Evolutionary conservation across 352 stramenopile species (phyloP).

Genomic region (Aphanomyces astaci): DNA sequence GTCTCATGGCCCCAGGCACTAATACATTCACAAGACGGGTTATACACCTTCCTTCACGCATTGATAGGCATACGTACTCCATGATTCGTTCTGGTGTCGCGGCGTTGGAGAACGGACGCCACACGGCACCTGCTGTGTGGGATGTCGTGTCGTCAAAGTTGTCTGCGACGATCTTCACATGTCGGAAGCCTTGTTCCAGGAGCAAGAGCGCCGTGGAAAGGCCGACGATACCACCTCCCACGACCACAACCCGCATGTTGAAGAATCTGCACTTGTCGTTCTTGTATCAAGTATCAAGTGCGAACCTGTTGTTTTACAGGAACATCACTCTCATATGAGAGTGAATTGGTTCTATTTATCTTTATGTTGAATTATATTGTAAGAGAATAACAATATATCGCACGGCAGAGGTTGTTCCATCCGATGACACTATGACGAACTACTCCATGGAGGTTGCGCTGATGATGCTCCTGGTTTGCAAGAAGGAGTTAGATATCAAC

Average conservation of each 20-base stretch:
- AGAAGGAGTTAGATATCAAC: too few species aligned
- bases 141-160: conserved; percentile 54
- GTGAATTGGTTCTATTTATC: too few species aligned
- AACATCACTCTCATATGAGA: neutral
- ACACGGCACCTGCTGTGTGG: conserved; percentile 59
- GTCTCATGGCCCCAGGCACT: conserved; percentile 61
- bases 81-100: conserved; percentile 32
- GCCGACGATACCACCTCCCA: conserved; percentile 57
- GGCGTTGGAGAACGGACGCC: conserved; percentile 58
- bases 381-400: too few species aligned
- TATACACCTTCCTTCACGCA: neutral
- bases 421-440: too few species aligned
- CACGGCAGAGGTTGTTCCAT: too few species aligned
- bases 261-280: neutral
- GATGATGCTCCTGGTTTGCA: too few species aligned
- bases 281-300: neutral
- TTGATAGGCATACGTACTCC: neutral
- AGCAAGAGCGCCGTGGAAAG: conserved; percentile 59
- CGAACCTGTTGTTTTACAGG: neutral
- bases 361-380: too few species aligned
- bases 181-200: conserved; percentile 39
- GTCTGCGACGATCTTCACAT: conserved; percentile 42
- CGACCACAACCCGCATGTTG: conserved; percentile 35
- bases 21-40: neutral
- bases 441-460: too few species aligned